Conservation (phyloP, 1,284 basidiomycete genomes). For the Rhodotorula mucilaginosa region DNA sequence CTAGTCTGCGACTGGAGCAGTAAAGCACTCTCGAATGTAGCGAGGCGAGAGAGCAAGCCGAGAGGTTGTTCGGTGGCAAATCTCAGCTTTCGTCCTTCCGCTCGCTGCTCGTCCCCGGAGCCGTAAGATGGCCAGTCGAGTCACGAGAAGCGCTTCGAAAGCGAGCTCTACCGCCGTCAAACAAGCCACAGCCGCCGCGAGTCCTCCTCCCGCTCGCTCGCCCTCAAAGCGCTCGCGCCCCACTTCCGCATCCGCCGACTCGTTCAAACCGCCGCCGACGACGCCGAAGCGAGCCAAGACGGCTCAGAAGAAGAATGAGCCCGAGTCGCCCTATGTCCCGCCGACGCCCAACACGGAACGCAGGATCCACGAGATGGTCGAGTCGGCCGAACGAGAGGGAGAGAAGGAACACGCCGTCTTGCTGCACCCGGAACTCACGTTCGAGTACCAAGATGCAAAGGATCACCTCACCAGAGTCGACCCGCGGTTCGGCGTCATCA, state of each 20-base stretch:
- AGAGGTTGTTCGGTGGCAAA: no score
- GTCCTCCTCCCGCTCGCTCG: conserved; percentile 9
- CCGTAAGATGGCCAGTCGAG: conserved; percentile 7
- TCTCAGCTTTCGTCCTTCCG: background rate
- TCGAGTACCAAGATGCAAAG: conserved; percentile 71
- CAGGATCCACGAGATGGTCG: conserved; percentile 12
- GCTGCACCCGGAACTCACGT: conserved; percentile 66
- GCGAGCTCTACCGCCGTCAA: background rate
- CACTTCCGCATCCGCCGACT: conserved; percentile 2
- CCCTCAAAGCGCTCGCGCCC: conserved; percentile 14
- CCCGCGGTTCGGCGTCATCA: conserved; percentile 67
- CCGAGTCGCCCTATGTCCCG: conserved; percentile 21
- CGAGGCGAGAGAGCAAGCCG: no score
- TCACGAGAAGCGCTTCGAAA: conserved; percentile 7
- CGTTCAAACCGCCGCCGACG: background rate
- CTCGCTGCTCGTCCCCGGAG: background rate
- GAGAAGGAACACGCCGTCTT: conserved; percentile 42
- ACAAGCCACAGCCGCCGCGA: background rate
- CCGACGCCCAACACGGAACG: conserved; percentile 22
- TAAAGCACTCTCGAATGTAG: no score
- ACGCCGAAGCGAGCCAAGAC: background rate
- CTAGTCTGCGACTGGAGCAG: no score
- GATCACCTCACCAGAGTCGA: conserved; percentile 67
- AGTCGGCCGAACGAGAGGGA: conserved; percentile 15
- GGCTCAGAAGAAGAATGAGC: background rate